Evolutionary conservation across 1,284 basidiomycete species (phyloP), one percentile per base, ranked within the genome.

Genomic region (Cerioporus squamosus): DNA sequence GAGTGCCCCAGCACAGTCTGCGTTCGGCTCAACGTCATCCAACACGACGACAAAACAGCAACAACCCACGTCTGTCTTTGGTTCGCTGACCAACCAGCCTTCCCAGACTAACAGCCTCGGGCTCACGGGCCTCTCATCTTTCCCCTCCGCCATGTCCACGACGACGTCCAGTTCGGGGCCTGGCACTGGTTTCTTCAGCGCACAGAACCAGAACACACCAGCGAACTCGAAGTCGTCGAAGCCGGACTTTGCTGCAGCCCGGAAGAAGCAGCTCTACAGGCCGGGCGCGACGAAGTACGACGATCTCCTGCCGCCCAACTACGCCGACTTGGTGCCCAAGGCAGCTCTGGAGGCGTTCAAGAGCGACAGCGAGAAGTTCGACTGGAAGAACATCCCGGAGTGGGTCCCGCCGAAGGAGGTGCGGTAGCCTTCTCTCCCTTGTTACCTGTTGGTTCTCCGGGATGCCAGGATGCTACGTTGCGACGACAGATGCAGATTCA

Each of bases 361-460:
- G 67, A 78, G 75, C 10, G 75, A 77, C 50, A 81, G 72, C 12
- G 75, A 78, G 50, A 81, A 72, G 72, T 95, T 94, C 67, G 84
- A 84, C 64, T 86, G 87, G 83, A 89, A 86, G 10, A 81, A 82
- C 59, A 83, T 95, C 22, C 93, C 93, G 0, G 84, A 92, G 49
- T 85, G 86, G 77, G 80, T 91, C 47, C 93, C 93, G 38, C 93
- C 93, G 2, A 66, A 89, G 58, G 85, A 87, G 67, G 70, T 91
- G 64, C 77, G 89, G 54, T 87, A 29, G 17, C n/a, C 29, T 4
- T 4, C n/a, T 44, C 44, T 26, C 44, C 44, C 7, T 15, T 46
- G 23, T 24, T 42, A 22, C 44, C 3, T 18, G 4, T 46, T 22
- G 20, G 43, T 12, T 42, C 20, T 42, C 40, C n/a, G n/a, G n/a